Conservation (phyloP, 345 rosid genomes). For the Ailanthus altissimus region DNA sequence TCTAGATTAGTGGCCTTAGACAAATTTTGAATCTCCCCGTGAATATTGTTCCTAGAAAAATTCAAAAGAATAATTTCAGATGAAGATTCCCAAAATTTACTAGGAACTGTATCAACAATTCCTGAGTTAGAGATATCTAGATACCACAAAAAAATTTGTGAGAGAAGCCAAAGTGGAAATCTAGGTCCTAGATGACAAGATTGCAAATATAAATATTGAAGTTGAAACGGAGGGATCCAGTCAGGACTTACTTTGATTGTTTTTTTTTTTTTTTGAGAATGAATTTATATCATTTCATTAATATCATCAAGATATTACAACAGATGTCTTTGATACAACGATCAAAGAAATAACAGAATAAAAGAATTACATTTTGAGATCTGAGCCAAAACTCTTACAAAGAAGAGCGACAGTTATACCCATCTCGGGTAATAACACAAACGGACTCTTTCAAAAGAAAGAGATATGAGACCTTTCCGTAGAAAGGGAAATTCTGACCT, state of each 20-base stretch:
- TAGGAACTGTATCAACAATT: constrained; percentile 25
- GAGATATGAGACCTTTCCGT: too few species aligned
- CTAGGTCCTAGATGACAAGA: constrained; percentile 28
- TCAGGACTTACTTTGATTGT: constrained; percentile 19
- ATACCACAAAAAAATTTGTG: not conserved
- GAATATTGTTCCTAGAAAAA: constrained; percentile 17
- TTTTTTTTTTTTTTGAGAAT: too few species aligned
- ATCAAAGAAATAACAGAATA: too few species aligned
- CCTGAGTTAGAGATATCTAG: constrained; percentile 31
- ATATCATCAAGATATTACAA: too few species aligned
- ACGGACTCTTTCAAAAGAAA: too few species aligned
- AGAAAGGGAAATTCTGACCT: too few species aligned
- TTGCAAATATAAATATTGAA: constrained; percentile 12
- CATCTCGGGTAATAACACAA: too few species aligned
- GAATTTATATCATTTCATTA: too few species aligned
- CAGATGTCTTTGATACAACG: too few species aligned
- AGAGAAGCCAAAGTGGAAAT: constrained; percentile 37
- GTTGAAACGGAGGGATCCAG: constrained; percentile 38
- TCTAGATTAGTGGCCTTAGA: not conserved
- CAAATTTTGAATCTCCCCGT: constrained; percentile 14
- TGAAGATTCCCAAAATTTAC: constrained; percentile 6
- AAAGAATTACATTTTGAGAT: too few species aligned
- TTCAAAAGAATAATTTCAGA: not conserved
- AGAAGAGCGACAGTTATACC: too few species aligned
- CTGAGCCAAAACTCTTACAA: too few species aligned